A percentile compares a stretch with the other conserved stretches of the same genome.
phyloP scores from a whole-genome alignment of 164 flowering plant species.

The Cinnamomum chago region DNA sequence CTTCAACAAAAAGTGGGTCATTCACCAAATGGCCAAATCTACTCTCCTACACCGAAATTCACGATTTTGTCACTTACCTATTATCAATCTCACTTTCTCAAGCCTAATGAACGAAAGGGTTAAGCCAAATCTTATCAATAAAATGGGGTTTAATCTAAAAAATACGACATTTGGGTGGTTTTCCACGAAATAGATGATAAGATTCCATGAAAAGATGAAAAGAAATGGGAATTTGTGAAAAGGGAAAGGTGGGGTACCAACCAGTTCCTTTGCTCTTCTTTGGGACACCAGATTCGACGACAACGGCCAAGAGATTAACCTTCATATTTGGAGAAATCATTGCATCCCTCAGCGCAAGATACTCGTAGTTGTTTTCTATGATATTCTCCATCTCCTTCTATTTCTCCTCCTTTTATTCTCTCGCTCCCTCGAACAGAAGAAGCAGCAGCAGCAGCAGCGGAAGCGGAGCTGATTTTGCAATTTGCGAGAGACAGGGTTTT shows the following conservation, averaged over 20 bases:
- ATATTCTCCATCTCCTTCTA: neutral
- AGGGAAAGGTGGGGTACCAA: constrained; percentile 9
- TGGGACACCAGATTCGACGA: constrained; percentile 42
- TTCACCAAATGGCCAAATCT: no score
- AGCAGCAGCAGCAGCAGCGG: no score
- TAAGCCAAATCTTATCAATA: no score
- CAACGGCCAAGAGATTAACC: constrained; percentile 49
- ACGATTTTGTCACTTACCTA: no score
- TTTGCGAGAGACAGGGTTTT: no score
- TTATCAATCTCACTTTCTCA: no score
- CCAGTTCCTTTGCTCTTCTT: constrained; percentile 52
- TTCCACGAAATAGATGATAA: neutral
- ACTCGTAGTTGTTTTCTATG: neutral
- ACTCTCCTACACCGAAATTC: no score
- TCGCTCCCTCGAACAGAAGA: neutral
- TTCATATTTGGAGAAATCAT: constrained; percentile 34
- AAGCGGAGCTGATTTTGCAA: no score
- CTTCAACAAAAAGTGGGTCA: no score
- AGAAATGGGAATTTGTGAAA: neutral
- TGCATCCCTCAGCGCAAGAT: constrained; percentile 31
- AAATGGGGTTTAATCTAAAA: no score
- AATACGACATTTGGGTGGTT: no score
- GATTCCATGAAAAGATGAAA: neutral
- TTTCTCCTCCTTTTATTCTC: neutral
- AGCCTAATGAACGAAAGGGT: no score